Evolutionary conservation across 768 basidiomycete species (phyloP), one percentile per base, ranked within the genome.

Genomic region (Cubamyces lactineus): DNA sequence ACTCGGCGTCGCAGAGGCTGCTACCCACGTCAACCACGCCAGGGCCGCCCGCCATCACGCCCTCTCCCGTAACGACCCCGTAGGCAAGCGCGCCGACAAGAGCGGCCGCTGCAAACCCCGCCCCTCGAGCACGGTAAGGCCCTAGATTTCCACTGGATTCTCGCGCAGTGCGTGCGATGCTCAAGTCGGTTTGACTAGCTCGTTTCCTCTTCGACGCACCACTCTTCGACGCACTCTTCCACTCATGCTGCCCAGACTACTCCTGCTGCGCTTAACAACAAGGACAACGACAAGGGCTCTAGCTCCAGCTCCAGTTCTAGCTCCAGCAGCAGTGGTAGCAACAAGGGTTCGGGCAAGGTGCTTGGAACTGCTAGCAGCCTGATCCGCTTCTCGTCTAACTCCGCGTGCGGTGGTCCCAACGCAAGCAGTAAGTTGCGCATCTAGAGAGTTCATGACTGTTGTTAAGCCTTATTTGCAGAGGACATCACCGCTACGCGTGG

Each of bases 401-500:
- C 74, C 24, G 63, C 64, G 40, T 87, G 86, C 66, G 85, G 84
- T 43, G 59, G 70, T 59, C 79, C 70, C 66, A 79, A 84, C 66
- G 84, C 86, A 56, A 82, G 81, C 3, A 66, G 86, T 83, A 61
- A 41, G 77, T 74, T 21, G 51, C 19, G 57, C 12, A 59, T 15
- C 59, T 43, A 34, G 9, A 11, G 11, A 34, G 34, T 34, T 28
- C 28, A 28, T 7, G 34, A 11, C 34, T 4, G 5, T 34, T 34
- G 34, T 30, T 54, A 30, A 52, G 30, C 57, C 34, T 39, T 38
- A 28, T 40, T 21, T 53, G 12, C 68, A 89, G 87, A 67, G 67
- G 60, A 83, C 42, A 75, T 80, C 63, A 86, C 83, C 4, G 67
- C 72, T 7, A 74, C 77, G 24, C 74, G 76, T 42, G 90, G 90